Conservation (phyloP, 768 basidiomycete genomes). For the Tulasnella sp. region DNA sequence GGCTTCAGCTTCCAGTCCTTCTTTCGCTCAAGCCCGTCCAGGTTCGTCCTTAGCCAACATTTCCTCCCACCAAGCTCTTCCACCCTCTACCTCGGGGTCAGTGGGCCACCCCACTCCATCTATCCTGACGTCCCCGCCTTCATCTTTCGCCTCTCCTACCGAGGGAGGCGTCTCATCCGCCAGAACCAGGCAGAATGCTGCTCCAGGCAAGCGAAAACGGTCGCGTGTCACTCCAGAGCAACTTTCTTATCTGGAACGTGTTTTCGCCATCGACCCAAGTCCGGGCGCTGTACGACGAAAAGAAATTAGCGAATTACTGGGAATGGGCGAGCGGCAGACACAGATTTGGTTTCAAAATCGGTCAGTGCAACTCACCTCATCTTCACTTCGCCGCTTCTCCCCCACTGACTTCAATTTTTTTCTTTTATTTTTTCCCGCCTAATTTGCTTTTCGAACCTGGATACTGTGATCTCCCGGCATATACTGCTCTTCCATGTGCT, state of each 20-base stretch:
- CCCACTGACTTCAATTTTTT: slow-evolving; percentile 5
- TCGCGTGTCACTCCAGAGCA: slow-evolving; percentile 71
- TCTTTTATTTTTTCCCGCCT: neutral
- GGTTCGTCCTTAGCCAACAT: neutral
- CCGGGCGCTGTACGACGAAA: slow-evolving; percentile 57
- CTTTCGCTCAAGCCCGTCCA: neutral
- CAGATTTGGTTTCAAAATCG: slow-evolving; percentile 88
- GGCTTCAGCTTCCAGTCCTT: slow-evolving; percentile 7
- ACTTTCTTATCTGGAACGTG: slow-evolving; percentile 57
- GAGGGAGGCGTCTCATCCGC: neutral
- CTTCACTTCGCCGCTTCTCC: neutral
- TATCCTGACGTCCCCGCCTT: neutral
- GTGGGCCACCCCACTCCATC: no score
- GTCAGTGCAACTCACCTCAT: no score
- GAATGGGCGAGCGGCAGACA: slow-evolving; percentile 77
- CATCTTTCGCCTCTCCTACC: neutral
- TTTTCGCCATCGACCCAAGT: slow-evolving; percentile 54
- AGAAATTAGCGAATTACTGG: slow-evolving; percentile 59
- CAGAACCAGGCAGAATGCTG: neutral
- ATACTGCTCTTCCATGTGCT: neutral
- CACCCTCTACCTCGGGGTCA: no score
- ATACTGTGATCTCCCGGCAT: neutral
- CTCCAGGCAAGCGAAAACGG: slow-evolving; percentile 42
- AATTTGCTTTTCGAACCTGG: neutral
- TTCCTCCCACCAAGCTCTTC: slow-evolving; percentile 1